Evolutionary conservation across 164 flowering plant species (phyloP).

Genomic region (Vitis cinerea): DNA sequence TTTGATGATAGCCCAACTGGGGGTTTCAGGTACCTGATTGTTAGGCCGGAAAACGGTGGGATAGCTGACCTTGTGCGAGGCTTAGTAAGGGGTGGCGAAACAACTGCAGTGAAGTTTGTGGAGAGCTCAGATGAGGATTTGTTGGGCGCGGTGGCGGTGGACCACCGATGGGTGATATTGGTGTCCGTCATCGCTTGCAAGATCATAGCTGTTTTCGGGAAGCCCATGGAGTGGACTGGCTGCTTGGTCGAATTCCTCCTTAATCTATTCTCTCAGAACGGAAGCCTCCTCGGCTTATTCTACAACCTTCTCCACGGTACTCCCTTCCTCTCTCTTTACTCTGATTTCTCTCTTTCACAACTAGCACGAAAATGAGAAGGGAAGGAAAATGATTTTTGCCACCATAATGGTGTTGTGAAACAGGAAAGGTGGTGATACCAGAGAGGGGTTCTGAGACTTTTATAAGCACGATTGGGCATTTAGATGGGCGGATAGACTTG

Average conservation of each 20-base stretch:
- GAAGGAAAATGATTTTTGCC: not conserved
- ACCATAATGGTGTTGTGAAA: not conserved
- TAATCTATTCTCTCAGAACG: slow-evolving; percentile 64
- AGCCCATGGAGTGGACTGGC: slow-evolving; percentile 75
- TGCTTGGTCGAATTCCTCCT: slow-evolving; percentile 54
- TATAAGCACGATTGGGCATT: slow-evolving; percentile 71
- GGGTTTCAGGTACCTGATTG: slow-evolving; percentile 38
- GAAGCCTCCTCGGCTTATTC: slow-evolving; percentile 40
- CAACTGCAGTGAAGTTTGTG: slow-evolving; percentile 31
- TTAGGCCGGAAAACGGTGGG: slow-evolving; percentile 52
- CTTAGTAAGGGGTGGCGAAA: slow-evolving; percentile 16
- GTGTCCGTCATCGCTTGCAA: slow-evolving; percentile 56
- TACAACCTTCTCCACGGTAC: slow-evolving; percentile 50
- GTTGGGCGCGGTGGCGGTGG: slow-evolving; percentile 15
- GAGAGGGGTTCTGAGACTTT: slow-evolving; percentile 59
- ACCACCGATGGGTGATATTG: slow-evolving; percentile 59
- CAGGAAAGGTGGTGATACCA: slow-evolving; percentile 73
- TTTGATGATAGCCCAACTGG: not conserved
- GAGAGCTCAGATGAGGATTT: slow-evolving; percentile 24
- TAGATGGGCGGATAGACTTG: slow-evolving; percentile 72
- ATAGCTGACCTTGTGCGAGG: slow-evolving; percentile 37
- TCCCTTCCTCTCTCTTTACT: not conserved
- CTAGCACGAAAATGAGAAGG: too few species aligned
- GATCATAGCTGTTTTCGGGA: slow-evolving; percentile 41
- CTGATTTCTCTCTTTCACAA: not conserved